These are phyloP conservation scores for Pseudovirgaria hyperparasitica DNA, from an alignment of 2,329 filamentous ascomycete genomes.

Conservation along the genomic window DNA sequence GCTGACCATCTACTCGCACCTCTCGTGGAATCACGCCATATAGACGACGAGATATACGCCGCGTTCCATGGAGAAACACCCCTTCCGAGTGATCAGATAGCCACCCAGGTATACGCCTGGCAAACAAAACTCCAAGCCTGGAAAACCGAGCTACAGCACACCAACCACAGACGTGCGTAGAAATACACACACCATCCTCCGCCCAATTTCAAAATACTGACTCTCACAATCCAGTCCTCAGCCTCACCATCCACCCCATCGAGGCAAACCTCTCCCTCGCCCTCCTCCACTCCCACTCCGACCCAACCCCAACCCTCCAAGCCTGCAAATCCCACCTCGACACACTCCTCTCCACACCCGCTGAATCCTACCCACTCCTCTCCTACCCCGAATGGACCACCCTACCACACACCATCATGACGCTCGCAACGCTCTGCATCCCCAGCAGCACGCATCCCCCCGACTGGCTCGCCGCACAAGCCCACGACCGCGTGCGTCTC, in stretches of 20 bases:
- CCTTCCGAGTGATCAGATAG: constrained; percentile 14
- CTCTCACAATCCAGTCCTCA: too few relatives aligned
- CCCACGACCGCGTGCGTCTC: constrained; percentile 17
- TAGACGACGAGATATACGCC: constrained; percentile 21
- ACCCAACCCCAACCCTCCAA: constrained; percentile 28
- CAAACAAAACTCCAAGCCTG: constrained; percentile 15
- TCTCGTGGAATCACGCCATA: constrained; percentile 14
- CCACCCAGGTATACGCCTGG: constrained; percentile 17
- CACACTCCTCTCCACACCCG: constrained; percentile 55
- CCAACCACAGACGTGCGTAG: too few relatives aligned
- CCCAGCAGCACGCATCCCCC: constrained; percentile 11
- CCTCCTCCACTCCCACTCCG: constrained; percentile 10
- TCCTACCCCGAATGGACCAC: constrained; percentile 22
- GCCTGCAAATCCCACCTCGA: constrained; percentile 58
- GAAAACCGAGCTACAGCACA: constrained; percentile 11
- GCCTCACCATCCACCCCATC: constrained; percentile 15
- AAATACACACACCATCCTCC: too few relatives aligned
- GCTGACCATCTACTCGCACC: constrained; percentile 14
- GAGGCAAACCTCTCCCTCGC: constrained; percentile 16
- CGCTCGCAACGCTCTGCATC: constrained; percentile 16
- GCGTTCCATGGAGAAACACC: constrained; percentile 12
- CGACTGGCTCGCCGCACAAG: constrained; percentile 14
- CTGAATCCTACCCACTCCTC: constrained; percentile 32
- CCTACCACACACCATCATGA: constrained; percentile 17
- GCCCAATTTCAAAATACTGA: too few relatives aligned